phyloP scores from a whole-genome alignment of 2,329 filamentous ascomycete species.

The Podosphaera fusca region DNA sequence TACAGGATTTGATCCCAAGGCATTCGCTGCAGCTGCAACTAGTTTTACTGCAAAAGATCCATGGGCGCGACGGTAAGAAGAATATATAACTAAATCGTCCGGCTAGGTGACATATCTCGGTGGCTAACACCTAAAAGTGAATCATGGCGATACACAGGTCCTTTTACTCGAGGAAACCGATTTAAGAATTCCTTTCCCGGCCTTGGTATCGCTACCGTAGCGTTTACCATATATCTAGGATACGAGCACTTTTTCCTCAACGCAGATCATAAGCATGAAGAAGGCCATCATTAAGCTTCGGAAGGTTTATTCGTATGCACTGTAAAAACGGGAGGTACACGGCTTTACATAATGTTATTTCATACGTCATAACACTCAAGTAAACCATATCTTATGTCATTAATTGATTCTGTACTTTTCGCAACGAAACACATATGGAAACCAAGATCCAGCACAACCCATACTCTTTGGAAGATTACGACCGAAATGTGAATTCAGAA shows the following conservation, averaged over 20 bases:
- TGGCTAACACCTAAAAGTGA: conserved; percentile 46
- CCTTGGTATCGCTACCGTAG: conserved; percentile 74
- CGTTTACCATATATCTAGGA: conserved; percentile 71
- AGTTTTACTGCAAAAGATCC: conserved; percentile 33
- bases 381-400: no score
- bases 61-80: conserved; percentile 38
- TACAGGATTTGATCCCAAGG: conserved; percentile 77
- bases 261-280: conserved; percentile 38
- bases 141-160: conserved; percentile 80
- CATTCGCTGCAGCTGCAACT: conserved; percentile 50
- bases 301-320: neutral
- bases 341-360: no score
- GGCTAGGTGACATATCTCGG: neutral
- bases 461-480: no score
- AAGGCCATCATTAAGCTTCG: conserved; percentile 20
- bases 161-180: conserved; percentile 71
- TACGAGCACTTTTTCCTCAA: conserved; percentile 76
- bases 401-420: no score
- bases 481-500: no score
- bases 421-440: no score
- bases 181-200: conserved; percentile 75
- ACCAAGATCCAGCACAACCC: no score
- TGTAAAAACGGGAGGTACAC: no score
- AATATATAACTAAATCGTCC: neutral
- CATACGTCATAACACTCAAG: no score